Evolutionary conservation across 257 asterid species (phyloP).

Genomic region (Asclepias syriaca): DNA sequence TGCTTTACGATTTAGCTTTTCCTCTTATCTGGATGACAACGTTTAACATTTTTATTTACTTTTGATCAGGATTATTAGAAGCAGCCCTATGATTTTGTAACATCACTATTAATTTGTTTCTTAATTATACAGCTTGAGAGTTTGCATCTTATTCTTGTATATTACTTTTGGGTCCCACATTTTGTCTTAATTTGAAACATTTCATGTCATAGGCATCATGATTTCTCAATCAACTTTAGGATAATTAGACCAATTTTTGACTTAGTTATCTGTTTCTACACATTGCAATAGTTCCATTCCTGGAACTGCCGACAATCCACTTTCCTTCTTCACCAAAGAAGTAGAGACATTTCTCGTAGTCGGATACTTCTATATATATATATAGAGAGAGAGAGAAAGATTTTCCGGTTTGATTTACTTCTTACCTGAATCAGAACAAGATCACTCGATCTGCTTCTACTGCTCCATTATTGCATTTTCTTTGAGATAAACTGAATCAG

Average conservation of each 20-base stretch:
- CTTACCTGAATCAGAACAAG: not conserved
- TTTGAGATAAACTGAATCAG: not conserved
- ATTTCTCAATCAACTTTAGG: not conserved
- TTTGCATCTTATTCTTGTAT: slow-evolving; percentile 1
- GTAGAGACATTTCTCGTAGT: not conserved
- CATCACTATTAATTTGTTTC: not conserved
- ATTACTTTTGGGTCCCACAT: slow-evolving; percentile 2
- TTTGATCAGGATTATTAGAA: not conserved
- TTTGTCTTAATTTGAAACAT: not conserved
- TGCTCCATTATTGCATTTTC: not conserved
- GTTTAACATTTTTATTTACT: not conserved
- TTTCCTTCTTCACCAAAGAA: not conserved
- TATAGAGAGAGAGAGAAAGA: not conserved
- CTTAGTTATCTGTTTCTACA: not conserved
- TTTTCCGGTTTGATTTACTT: not conserved
- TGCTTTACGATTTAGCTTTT: not conserved
- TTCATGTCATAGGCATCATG: not conserved
- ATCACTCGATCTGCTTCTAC: not conserved
- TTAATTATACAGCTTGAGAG: not conserved
- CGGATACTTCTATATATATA: not conserved
- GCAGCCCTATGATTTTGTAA: not conserved
- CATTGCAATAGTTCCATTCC: not conserved
- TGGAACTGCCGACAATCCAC: not conserved
- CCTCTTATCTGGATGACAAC: not conserved
- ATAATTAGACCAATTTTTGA: not conserved